A percentile compares a stretch with the other conserved stretches of the same genome.
Conservation (phyloP, 176 grass and related monocot species). For the Oryza punctata region DNA sequence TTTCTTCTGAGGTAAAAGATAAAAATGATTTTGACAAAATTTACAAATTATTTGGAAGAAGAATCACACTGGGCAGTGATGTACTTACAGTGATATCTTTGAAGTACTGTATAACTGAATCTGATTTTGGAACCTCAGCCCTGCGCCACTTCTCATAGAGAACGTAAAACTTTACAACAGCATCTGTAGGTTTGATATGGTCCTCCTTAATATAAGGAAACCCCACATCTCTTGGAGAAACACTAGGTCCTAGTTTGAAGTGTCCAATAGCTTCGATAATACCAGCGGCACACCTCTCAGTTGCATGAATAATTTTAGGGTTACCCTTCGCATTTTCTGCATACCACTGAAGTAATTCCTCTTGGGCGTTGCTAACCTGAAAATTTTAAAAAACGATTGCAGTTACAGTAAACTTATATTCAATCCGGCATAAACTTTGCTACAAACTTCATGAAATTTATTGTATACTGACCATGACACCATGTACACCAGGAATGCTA, state of each 20-base stretch:
- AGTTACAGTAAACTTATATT: slow-evolving; percentile 22
- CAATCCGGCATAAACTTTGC: slow-evolving; percentile 9
- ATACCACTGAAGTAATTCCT: slow-evolving; percentile 80
- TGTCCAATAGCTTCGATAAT: slow-evolving; percentile 84
- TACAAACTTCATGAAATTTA: slow-evolving; percentile 1
- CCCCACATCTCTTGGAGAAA: slow-evolving; percentile 71
- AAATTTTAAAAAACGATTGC: slow-evolving; percentile 25
- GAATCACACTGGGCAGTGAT: slow-evolving; percentile 18
- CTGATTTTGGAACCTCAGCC: slow-evolving; percentile 65
- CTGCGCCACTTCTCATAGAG: slow-evolving; percentile 78
- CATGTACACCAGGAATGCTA: slow-evolving; percentile 74
- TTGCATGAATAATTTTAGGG: slow-evolving; percentile 72
- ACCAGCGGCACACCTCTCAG: slow-evolving; percentile 74
- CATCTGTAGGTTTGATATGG: slow-evolving; percentile 46
- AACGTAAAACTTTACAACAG: slow-evolving; percentile 71
- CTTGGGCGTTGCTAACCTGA: slow-evolving; percentile 82
- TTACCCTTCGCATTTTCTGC: slow-evolving; percentile 64
- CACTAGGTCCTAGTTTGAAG: slow-evolving; percentile 71
- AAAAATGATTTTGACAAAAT: slow-evolving; percentile 7
- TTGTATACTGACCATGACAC: slow-evolving; percentile 79
- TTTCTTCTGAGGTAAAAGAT: background rate
- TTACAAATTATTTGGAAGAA: slow-evolving; percentile 2
- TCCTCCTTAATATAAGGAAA: slow-evolving; percentile 55
- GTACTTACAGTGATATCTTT: slow-evolving; percentile 67
- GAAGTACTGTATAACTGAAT: slow-evolving; percentile 48